Evolutionary conservation across 31 red algal species (phyloP).

Genomic region (Asparagopsis taxiformis): DNA sequence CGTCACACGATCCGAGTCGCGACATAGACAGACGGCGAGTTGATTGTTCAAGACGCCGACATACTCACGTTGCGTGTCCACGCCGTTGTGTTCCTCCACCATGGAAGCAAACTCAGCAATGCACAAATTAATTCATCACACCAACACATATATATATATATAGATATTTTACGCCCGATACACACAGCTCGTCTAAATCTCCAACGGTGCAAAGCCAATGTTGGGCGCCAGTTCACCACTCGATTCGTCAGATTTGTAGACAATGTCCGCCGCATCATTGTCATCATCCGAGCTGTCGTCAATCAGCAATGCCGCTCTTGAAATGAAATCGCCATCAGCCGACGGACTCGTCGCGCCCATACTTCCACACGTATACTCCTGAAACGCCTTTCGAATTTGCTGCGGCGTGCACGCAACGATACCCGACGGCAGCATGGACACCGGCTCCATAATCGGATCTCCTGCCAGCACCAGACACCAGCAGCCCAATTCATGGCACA

Average conservation of each 20-base stretch:
- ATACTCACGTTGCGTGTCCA: too few species aligned
- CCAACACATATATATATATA: too few species aligned
- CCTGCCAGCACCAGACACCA: constrained; percentile 56
- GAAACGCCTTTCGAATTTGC: constrained; percentile 47
- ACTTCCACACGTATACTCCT: constrained; percentile 59
- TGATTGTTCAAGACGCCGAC: too few species aligned
- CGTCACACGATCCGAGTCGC: too few species aligned
- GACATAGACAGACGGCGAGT: too few species aligned
- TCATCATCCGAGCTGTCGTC: neutral
- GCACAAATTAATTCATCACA: too few species aligned
- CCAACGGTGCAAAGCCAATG: too few species aligned
- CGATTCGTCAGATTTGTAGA: neutral
- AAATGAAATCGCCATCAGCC: neutral
- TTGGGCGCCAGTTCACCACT: too few species aligned
- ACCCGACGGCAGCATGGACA: constrained; percentile 48
- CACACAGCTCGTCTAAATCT: too few species aligned
- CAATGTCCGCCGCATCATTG: neutral
- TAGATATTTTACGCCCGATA: too few species aligned
- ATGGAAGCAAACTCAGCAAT: too few species aligned
- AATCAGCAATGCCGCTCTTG: neutral
- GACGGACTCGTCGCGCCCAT: constrained; percentile 39
- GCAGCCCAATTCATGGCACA: constrained; percentile 20
- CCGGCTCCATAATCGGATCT: constrained; percentile 46
- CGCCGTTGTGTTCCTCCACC: too few species aligned
- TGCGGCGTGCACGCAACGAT: constrained; percentile 50